Evolutionary conservation across 768 basidiomycete genomes (phyloP), one percentile per base, ranked within the genome.

Genomic region (Agaricus sinodeliciosus): DNA sequence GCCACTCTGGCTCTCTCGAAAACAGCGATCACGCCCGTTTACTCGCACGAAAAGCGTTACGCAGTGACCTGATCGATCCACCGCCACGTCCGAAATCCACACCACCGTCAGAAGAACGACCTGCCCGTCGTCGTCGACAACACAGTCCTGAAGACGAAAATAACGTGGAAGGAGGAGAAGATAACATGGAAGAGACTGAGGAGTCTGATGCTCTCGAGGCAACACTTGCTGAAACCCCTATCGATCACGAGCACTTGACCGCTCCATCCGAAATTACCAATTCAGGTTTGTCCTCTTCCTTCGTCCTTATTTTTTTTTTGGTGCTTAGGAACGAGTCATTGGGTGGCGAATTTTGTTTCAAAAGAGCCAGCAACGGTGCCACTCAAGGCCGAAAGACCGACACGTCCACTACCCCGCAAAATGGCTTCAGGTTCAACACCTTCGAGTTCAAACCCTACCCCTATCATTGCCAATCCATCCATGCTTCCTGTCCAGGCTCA

Each of bases 401-500:
- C 84, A 2, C 76, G 80, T 18, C 86, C 82, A 2, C 78, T 86
- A 9, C 84, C 79, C 7, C 75, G 84, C 19, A 82, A 79, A 65
- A 77, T 79, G 71, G 64, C 68, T 13, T 56, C 65, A 62, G 58
- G 34, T 55, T 57, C 57, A 42, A 51, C 55, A 57, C 59, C 58
- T 43, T 60, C 55, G 57, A 55, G 72, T 26, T 68, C 75, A 59
- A 76, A 73, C 52, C 75, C 80, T 3, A 60, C 79, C 22, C 73
- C 76, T 6, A 68, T 70, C 9, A 67, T 73, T 2, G 76, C 82
- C 1, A 91, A 91, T 65, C 90, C 90, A 0, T 75, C 81, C 54
- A 86, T 91, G 82, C 71, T 93, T 4, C 93, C 93, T 27, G 76
- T 90, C 0, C 87, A 89, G 61, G 90, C 90, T 2, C 82, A 84